Percentiles rank a stretch among this genome's conserved stretches.
Conservation (phyloP, 345 rosid genomes). For the Kandelia obovata region DNA sequence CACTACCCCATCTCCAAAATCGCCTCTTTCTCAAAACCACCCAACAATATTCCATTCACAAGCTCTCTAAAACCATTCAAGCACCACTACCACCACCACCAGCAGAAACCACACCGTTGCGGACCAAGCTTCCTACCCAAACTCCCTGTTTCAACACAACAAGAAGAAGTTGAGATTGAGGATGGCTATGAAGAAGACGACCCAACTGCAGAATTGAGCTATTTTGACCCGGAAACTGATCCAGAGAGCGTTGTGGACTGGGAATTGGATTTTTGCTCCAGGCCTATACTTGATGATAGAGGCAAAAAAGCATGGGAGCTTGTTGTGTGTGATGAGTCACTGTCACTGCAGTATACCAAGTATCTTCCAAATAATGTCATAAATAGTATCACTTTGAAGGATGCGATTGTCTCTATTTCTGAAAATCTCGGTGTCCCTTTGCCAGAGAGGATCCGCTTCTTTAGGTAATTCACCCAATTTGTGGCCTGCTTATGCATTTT, state of each 20-base stretch:
- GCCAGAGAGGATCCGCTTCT: constrained; percentile 75
- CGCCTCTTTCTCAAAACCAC: constrained; percentile 36
- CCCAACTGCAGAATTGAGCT: constrained; percentile 73
- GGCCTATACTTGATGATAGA: constrained; percentile 81
- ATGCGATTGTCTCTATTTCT: constrained; percentile 58
- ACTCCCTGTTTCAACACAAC: constrained; percentile 48
- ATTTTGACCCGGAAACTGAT: constrained; percentile 73
- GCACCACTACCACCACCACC: neutral
- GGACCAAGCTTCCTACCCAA: constrained; percentile 39
- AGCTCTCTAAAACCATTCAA: constrained; percentile 23
- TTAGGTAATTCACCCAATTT: constrained; percentile 43
- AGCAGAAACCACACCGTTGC: constrained; percentile 30
- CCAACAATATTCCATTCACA: constrained; percentile 29
- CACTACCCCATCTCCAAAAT: constrained; percentile 34
- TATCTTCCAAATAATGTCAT: constrained; percentile 89
- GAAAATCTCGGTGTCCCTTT: constrained; percentile 72
- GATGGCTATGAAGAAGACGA: constrained; percentile 40
- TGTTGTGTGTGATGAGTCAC: constrained; percentile 79
- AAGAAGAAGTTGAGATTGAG: constrained; percentile 35
- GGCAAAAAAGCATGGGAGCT: constrained; percentile 97
- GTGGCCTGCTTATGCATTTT: neutral
- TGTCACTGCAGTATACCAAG: constrained; percentile 82
- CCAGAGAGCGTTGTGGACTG: constrained; percentile 72
- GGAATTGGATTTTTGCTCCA: constrained; percentile 93
- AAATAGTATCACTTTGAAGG: constrained; percentile 81